Evolutionary conservation across 129 eudicot species (phyloP).

Genomic region (Tagetes erecta): DNA sequence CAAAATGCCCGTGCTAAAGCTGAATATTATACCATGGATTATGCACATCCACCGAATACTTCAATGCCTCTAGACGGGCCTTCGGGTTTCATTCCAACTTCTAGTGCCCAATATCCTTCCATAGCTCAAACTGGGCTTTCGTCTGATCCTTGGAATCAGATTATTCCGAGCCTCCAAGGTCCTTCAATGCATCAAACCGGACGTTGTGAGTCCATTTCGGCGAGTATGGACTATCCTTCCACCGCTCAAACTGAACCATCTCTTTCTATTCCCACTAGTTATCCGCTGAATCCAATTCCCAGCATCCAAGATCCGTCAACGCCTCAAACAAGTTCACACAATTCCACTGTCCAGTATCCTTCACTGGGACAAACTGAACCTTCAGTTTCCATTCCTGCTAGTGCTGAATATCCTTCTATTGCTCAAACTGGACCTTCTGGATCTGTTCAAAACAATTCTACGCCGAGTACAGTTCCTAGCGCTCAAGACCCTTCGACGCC

Average conservation of each 20-base stretch:
- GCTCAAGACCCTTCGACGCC: conserved; percentile 8
- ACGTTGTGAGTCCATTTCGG: conserved; percentile 19
- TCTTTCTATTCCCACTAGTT: not conserved
- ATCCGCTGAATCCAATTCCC: not conserved
- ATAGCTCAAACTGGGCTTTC: not conserved
- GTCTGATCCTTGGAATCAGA: not conserved
- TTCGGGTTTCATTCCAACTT: conserved; percentile 16
- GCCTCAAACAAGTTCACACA: conserved; percentile 10
- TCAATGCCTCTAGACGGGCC: conserved; percentile 13
- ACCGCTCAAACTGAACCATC: not conserved
- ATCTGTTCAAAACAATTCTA: conserved; percentile 10
- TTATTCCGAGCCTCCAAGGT: not conserved
- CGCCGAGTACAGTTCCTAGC: not conserved
- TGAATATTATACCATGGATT: too few species aligned
- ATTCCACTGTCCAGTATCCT: conserved; percentile 3
- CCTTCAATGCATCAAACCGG: conserved; percentile 5
- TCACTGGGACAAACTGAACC: conserved; percentile 1
- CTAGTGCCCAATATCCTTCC: not conserved
- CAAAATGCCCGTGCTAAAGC: too few species aligned
- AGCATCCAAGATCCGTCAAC: conserved; percentile 17
- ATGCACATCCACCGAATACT: not conserved
- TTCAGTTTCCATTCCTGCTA: conserved; percentile 20
- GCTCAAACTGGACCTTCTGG: too few species aligned
- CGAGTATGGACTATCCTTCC: too few species aligned
- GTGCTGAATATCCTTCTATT: too few species aligned